Evolutionary conservation across 306 rosid species (phyloP).

Genomic region (Medicago arabica): DNA sequence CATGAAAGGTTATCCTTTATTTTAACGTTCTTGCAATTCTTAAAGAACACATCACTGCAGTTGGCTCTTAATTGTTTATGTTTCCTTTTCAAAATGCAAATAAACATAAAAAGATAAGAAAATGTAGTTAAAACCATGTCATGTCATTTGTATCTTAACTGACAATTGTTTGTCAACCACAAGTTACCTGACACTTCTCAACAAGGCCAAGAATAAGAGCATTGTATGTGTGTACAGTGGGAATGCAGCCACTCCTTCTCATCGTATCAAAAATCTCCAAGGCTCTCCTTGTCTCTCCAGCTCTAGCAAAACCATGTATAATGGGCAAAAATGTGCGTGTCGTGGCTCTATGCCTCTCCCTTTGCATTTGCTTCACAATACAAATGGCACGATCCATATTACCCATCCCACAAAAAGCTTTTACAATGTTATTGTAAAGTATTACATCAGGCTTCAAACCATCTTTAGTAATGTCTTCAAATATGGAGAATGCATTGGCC

Average conservation of each 20-base stretch:
- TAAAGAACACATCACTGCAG: slow-evolving; percentile 20
- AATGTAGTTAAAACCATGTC: background rate
- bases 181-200: slow-evolving; percentile 86
- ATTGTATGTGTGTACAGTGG: slow-evolving; percentile 93
- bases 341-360: slow-evolving; percentile 79
- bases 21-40: slow-evolving; percentile 13
- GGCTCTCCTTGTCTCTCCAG: slow-evolving; percentile 82
- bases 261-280: slow-evolving; percentile 89
- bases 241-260: slow-evolving; percentile 95
- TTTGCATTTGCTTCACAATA: slow-evolving; percentile 88
- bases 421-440: slow-evolving; percentile 83
- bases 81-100: background rate
- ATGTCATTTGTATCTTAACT: slow-evolving; percentile 3
- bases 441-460: slow-evolving; percentile 90
- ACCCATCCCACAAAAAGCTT: slow-evolving; percentile 94
- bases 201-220: slow-evolving; percentile 96
- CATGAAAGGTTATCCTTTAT: slow-evolving; percentile 23
- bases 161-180: slow-evolving; percentile 19
- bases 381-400: slow-evolving; percentile 86
- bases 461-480: slow-evolving; percentile 77
- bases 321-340: slow-evolving; percentile 93
- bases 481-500: slow-evolving; percentile 91
- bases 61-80: slow-evolving; percentile 11
- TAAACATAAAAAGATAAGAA: slow-evolving; percentile 4
- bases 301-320: slow-evolving; percentile 87